These are phyloP conservation scores for Hemerocallis citrina DNA, from an alignment of 106 monocot genomes.

Conservation along the genomic window DNA sequence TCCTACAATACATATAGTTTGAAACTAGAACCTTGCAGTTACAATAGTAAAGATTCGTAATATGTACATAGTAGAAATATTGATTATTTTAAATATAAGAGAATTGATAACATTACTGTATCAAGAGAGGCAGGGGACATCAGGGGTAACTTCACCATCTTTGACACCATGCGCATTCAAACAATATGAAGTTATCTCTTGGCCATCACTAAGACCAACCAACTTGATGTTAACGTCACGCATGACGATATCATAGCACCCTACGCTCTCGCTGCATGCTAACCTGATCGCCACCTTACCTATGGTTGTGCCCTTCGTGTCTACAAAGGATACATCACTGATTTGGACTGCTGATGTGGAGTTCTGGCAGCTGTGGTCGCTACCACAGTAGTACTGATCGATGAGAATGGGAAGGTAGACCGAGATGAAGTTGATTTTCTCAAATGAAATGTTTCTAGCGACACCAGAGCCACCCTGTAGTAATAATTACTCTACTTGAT, in stretches of 20 bases:
- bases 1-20: too few relatives aligned
- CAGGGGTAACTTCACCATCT: not conserved
- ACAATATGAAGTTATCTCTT: conserved; percentile 1
- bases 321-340: not conserved
- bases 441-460: conserved; percentile 5
- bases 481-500: not conserved
- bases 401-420: not conserved
- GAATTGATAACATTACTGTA: too few relatives aligned
- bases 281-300: not conserved
- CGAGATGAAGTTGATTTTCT: conserved; percentile 6
- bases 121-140: conserved; percentile 3
- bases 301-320: not conserved
- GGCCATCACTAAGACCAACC: not conserved
- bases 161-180: conserved; percentile 1
- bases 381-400: conserved; percentile 8
- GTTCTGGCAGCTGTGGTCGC: not conserved
- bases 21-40: too few relatives aligned
- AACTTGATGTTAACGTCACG: not conserved
- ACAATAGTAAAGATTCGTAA: too few relatives aligned
- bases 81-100: too few relatives aligned
- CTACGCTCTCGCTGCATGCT: not conserved
- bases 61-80: too few relatives aligned
- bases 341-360: conserved; percentile 2
- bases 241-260: not conserved
- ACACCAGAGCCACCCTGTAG: conserved; percentile 10